A percentile compares a stretch with the other conserved stretches of the same genome.
Conservation (phyloP, 2,329 filamentous ascomycete species). For the Tolypocladium nubicola region DNA sequence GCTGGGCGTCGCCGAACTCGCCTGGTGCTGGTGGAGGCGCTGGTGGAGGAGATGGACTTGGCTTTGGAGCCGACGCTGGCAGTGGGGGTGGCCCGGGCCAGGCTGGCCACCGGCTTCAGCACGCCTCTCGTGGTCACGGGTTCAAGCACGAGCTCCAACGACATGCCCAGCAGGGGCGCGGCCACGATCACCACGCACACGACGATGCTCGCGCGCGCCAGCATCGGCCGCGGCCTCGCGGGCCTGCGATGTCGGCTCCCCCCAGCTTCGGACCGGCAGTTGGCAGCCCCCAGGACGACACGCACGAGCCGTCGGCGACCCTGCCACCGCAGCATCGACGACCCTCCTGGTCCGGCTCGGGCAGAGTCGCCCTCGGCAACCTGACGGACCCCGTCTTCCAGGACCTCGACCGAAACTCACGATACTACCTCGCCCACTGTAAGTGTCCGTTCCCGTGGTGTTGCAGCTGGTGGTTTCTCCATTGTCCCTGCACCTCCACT, state of each 20-base stretch:
- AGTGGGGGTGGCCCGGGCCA: neutral
- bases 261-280: neutral
- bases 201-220: neutral
- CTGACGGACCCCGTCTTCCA: conserved; percentile 46
- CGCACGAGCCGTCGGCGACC: neutral
- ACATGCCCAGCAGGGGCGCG: neutral
- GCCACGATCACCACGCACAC: neutral
- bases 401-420: conserved; percentile 34
- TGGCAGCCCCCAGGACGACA: neutral
- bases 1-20: neutral
- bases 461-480: neutral
- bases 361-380: conserved; percentile 9
- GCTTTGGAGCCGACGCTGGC: neutral
- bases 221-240: neutral
- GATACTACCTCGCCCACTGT: conserved; percentile 42
- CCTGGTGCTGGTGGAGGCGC: neutral
- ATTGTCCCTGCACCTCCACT: neutral
- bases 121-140: neutral
- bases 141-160: neutral
- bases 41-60: neutral
- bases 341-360: neutral
- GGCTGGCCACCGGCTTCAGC: neutral
- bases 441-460: conserved; percentile 11
- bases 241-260: neutral
- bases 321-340: neutral